phyloP scores from a whole-genome alignment of 208 protist genomes.

The Wallacemonas sp. region DNA sequence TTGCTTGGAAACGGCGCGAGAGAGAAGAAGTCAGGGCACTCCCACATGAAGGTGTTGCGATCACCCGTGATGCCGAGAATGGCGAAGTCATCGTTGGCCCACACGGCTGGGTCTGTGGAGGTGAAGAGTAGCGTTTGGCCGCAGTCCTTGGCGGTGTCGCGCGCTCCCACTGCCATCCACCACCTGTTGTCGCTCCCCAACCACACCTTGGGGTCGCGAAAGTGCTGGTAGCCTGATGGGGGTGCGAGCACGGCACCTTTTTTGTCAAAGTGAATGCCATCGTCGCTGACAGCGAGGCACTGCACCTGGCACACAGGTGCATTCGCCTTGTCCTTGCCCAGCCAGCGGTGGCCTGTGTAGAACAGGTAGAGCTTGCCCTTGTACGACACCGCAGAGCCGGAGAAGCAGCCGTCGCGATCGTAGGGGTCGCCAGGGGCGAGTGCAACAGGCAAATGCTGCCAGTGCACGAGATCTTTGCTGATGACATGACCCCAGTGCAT shows the following conservation, averaged over 20 bases:
- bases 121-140: conserved; percentile 45
- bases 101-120: conserved; percentile 23
- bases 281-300: conserved; percentile 55
- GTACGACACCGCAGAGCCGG: conserved; percentile 36
- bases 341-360: conserved; percentile 52
- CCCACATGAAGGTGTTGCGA: conserved; percentile 60
- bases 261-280: conserved; percentile 41
- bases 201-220: conserved; percentile 47
- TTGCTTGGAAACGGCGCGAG: too few relatives aligned
- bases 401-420: conserved; percentile 66
- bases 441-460: conserved; percentile 55
- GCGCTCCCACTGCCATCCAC: conserved; percentile 47
- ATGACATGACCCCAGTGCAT: conserved; percentile 72
- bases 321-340: conserved; percentile 30
- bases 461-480: conserved; percentile 64
- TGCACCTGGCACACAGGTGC: conserved; percentile 39
- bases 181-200: conserved; percentile 24
- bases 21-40: conserved; percentile 47
- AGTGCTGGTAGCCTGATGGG: conserved; percentile 34
- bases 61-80: conserved; percentile 28
- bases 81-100: conserved; percentile 31
- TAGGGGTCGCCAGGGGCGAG: conserved; percentile 64
- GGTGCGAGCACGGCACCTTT: conserved; percentile 27
- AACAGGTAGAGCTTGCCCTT: conserved; percentile 47
- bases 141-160: conserved; percentile 28